These are phyloP conservation scores for Scutellaria minor DNA, from an alignment of 257 asterid genomes.

Conservation along the genomic window DNA sequence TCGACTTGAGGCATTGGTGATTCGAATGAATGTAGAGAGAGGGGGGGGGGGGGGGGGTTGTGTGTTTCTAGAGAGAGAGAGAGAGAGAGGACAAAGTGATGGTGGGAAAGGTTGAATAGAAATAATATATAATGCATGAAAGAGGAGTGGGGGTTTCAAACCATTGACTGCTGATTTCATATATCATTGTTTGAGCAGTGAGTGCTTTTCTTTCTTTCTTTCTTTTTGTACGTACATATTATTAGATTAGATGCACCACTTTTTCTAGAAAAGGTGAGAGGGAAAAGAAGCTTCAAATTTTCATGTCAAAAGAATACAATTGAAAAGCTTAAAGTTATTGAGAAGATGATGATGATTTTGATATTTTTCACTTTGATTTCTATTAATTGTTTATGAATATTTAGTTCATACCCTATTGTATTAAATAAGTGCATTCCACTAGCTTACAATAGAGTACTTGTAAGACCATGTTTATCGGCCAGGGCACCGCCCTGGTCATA, in stretches of 20 bases:
- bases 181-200: not conserved
- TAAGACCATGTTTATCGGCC: too few relatives aligned
- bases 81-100: not conserved
- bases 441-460: too few relatives aligned
- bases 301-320: slow-evolving; percentile 32
- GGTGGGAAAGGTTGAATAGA: slow-evolving; percentile 22
- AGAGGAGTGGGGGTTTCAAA: not conserved
- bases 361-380: too few relatives aligned
- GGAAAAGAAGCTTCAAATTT: slow-evolving; percentile 29
- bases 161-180: slow-evolving; percentile 31
- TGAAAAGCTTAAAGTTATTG: too few relatives aligned
- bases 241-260: not conserved
- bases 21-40: slow-evolving; percentile 7
- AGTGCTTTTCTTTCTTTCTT: not conserved
- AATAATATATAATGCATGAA: slow-evolving; percentile 6
- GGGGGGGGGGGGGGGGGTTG: not conserved
- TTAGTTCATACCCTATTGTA: too few relatives aligned
- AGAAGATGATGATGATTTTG: too few relatives aligned
- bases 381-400: too few relatives aligned
- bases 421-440: too few relatives aligned
- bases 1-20: slow-evolving; percentile 66
- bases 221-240: not conserved
- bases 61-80: slow-evolving; percentile 12
- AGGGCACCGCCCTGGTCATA: too few relatives aligned
- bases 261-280: slow-evolving; percentile 11